These are phyloP conservation scores for Mucor sp. DNA, from an alignment of 371 early-diverging fungal genomes.

Conservation along the genomic window DNA sequence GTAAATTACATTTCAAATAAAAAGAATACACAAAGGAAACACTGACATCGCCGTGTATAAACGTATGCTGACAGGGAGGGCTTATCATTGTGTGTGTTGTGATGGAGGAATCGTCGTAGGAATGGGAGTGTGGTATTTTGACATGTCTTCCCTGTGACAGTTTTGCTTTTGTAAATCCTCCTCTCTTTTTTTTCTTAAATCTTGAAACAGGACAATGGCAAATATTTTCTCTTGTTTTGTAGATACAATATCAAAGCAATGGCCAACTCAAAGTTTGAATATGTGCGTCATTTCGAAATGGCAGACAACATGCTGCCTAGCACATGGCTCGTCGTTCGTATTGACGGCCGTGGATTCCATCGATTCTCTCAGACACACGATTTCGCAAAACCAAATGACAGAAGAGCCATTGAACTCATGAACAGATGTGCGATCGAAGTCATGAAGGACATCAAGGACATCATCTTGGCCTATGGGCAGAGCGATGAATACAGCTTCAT, in stretches of 20 bases:
- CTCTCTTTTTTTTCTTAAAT: background rate
- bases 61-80: background rate
- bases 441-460: conserved; percentile 82
- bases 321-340: conserved; percentile 89
- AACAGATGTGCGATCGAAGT: conserved; percentile 80
- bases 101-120: background rate
- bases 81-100: background rate
- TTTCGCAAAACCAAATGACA: conserved; percentile 93
- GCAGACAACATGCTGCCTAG: conserved; percentile 76
- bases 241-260: conserved; percentile 31
- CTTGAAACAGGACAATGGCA: background rate
- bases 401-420: conserved; percentile 82
- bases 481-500: conserved; percentile 95
- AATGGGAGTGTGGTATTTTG: background rate
- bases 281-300: conserved; percentile 88
- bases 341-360: conserved; percentile 95
- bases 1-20: conserved; percentile 11
- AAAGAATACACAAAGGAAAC: background rate
- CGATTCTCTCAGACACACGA: conserved; percentile 83
- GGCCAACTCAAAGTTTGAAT: conserved; percentile 94
- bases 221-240: background rate
- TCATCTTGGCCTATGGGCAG: conserved; percentile 89
- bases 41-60: too few species aligned
- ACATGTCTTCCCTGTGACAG: conserved; percentile 1
- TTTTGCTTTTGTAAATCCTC: background rate